Conservation (phyloP, 345 rosid species). For the Salix caprea region DNA sequence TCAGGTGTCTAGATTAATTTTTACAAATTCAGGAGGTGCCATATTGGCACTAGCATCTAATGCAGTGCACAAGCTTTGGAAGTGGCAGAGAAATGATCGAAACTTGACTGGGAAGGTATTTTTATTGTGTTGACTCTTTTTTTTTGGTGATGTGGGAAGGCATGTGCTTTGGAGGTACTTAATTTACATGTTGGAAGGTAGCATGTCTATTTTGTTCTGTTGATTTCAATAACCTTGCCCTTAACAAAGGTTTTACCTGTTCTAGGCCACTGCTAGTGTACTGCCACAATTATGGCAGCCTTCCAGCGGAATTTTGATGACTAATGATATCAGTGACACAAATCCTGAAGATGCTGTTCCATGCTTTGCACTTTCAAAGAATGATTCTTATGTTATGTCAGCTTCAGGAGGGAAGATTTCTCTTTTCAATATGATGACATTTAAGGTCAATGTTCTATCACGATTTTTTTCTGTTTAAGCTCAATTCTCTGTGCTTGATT, state of each 20-base stretch:
- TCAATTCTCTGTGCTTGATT: neutral
- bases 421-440: slow-evolving; percentile 64
- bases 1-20: slow-evolving; percentile 71
- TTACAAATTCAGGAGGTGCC: slow-evolving; percentile 73
- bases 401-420: slow-evolving; percentile 81
- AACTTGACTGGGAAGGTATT: slow-evolving; percentile 47
- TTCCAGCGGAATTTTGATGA: slow-evolving; percentile 60
- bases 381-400: slow-evolving; percentile 67
- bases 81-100: slow-evolving; percentile 68
- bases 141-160: neutral
- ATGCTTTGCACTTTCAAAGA: slow-evolving; percentile 75
- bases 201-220: neutral
- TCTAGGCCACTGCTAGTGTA: slow-evolving; percentile 60
- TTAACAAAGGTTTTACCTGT: slow-evolving; percentile 12
- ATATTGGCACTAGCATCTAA: slow-evolving; percentile 77
- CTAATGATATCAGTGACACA: slow-evolving; percentile 54
- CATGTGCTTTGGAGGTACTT: neutral
- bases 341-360: slow-evolving; percentile 77
- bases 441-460: slow-evolving; percentile 46
- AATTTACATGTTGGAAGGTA: neutral
- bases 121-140: neutral
- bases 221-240: neutral
- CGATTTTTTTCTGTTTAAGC: neutral
- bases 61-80: slow-evolving; percentile 87
- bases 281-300: slow-evolving; percentile 77